Conservation (phyloP, 164 flowering plant genomes). For the Stephania cephalantha region DNA sequence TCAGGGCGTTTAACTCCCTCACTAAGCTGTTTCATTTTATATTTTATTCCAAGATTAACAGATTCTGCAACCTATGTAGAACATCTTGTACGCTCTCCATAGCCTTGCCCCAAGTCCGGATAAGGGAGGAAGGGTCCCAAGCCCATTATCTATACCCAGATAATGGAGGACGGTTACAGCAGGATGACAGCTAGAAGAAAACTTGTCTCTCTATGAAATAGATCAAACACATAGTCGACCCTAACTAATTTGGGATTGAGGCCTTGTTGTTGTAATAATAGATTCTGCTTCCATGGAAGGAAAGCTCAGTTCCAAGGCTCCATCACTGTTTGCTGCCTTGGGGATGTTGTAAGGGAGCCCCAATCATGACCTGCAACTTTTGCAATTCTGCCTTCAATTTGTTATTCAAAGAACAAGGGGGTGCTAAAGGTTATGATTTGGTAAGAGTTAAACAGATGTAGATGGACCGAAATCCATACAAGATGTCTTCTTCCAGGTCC, state of each 20-base stretch:
- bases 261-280: too few species aligned
- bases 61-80: constrained; percentile 5
- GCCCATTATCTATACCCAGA: too few species aligned
- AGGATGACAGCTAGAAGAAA: too few species aligned
- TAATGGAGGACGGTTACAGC: too few species aligned
- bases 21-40: constrained; percentile 21
- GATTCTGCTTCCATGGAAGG: constrained; percentile 39
- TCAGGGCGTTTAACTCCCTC: constrained; percentile 45
- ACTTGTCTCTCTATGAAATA: too few species aligned
- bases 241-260: too few species aligned
- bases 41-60: constrained; percentile 26
- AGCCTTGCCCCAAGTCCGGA: too few species aligned
- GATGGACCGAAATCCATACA: not conserved
- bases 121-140: too few species aligned
- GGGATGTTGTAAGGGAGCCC: constrained; percentile 66
- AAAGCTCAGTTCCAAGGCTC: constrained; percentile 48
- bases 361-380: too few species aligned
- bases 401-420: constrained; percentile 40
- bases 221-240: too few species aligned
- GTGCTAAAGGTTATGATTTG: constrained; percentile 69
- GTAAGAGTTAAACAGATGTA: constrained; percentile 85
- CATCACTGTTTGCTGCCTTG: constrained; percentile 48
- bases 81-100: too few species aligned
- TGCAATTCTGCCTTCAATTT: constrained; percentile 47
- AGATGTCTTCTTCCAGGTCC: not conserved